Evolutionary conservation across 2,329 filamentous ascomycete species (phyloP).

Genomic region (Pseudogymnoascus destructans): DNA sequence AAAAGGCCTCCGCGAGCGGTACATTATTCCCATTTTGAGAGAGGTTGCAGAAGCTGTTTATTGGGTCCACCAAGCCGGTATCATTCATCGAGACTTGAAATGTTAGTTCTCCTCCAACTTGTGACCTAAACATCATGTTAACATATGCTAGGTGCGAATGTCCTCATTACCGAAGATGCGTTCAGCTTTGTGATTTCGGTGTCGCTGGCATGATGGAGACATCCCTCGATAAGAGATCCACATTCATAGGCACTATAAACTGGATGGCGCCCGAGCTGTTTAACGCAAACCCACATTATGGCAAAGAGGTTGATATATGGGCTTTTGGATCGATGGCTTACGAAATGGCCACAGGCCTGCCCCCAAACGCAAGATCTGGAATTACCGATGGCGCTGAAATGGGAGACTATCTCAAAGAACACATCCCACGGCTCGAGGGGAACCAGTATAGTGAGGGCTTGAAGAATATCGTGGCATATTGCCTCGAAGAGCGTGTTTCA

Average conservation of each 20-base stretch:
- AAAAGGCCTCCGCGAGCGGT: slow-evolving; percentile 54
- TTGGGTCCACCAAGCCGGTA: slow-evolving; percentile 55
- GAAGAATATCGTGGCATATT: slow-evolving; percentile 59
- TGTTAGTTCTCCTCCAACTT: slow-evolving; percentile 28
- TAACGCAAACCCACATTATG: slow-evolving; percentile 49
- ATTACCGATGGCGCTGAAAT: slow-evolving; percentile 32
- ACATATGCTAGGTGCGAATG: slow-evolving; percentile 45
- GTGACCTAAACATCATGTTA: slow-evolving; percentile 8
- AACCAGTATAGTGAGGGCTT: slow-evolving; percentile 57
- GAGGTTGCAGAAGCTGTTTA: slow-evolving; percentile 53
- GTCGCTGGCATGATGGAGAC: slow-evolving; percentile 67
- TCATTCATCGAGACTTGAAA: slow-evolving; percentile 61
- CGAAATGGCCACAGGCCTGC: slow-evolving; percentile 67
- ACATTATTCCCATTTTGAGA: slow-evolving; percentile 53
- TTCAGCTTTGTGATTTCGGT: slow-evolving; percentile 77
- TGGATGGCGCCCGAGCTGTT: slow-evolving; percentile 81
- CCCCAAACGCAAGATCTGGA: slow-evolving; percentile 51
- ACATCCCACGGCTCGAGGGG: slow-evolving; percentile 56
- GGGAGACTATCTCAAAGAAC: slow-evolving; percentile 43
- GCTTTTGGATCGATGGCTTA: slow-evolving; percentile 70
- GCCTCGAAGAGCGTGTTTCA: slow-evolving; percentile 54
- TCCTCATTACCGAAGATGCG: slow-evolving; percentile 62
- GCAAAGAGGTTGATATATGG: slow-evolving; percentile 70
- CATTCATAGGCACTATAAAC: slow-evolving; percentile 69
- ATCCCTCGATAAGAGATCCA: slow-evolving; percentile 63